These are phyloP conservation scores for Trifolium subterraneum DNA, from an alignment of 306 rosid genomes.

Conservation along the genomic window DNA sequence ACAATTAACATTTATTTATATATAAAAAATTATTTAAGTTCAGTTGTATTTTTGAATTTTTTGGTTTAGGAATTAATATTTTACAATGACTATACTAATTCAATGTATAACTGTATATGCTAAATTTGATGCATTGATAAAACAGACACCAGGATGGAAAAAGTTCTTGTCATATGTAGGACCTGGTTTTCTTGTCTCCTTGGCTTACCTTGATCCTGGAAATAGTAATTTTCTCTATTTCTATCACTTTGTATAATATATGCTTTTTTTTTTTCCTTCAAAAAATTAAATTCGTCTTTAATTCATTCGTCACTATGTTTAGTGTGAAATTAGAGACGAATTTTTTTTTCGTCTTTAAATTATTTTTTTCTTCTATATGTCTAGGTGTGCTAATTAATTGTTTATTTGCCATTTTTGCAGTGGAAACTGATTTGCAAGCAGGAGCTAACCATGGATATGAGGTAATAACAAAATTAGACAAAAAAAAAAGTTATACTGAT, in stretches of 20 bases:
- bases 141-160: conserved; percentile 72
- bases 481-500: neutral
- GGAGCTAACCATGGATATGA: conserved; percentile 79
- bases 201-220: conserved; percentile 96
- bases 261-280: too few species aligned
- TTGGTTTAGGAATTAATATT: neutral
- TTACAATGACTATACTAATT: neutral
- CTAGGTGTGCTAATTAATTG: neutral
- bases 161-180: conserved; percentile 69
- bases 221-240: conserved; percentile 53
- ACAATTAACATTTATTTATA: neutral
- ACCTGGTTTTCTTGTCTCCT: conserved; percentile 88
- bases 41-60: neutral
- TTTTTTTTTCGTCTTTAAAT: neutral
- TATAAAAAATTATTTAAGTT: neutral
- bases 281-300: neutral
- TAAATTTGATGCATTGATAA: conserved; percentile 8
- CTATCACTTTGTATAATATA: neutral
- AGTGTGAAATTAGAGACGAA: neutral
- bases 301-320: neutral
- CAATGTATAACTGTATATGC: neutral
- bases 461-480: conserved; percentile 51
- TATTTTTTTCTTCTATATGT: neutral
- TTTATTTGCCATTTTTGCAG: conserved; percentile 39
- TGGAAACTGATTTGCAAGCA: conserved; percentile 98